These are phyloP conservation scores for Jasminum sambac DNA, from an alignment of 257 asterid species.

Conservation along the genomic window DNA sequence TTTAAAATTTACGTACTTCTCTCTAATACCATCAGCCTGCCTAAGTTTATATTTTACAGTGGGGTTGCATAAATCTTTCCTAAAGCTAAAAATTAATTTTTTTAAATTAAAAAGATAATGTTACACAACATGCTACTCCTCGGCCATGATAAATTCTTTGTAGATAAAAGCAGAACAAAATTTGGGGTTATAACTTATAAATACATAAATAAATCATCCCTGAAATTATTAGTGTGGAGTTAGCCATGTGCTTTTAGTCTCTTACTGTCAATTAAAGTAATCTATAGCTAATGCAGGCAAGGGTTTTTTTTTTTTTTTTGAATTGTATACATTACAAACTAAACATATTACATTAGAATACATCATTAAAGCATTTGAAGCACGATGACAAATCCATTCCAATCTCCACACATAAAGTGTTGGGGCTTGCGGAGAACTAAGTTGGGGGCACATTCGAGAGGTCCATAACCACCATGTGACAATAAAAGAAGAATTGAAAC, in stretches of 20 bases:
- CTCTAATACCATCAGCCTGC: not conserved
- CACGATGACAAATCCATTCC: no score
- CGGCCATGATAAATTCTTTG: not conserved
- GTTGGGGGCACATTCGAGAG: no score
- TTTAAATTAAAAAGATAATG: not conserved
- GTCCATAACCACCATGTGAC: no score
- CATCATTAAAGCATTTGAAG: no score
- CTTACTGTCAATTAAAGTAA: slow-evolving; percentile 16
- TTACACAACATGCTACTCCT: not conserved
- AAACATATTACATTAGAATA: no score
- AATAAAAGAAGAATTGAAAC: no score
- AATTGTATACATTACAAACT: no score
- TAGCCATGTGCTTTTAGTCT: slow-evolving; percentile 31
- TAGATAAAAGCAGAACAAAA: not conserved
- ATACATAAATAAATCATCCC: not conserved
- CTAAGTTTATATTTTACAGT: not conserved
- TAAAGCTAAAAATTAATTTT: not conserved
- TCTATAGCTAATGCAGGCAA: not conserved
- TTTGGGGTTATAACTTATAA: slow-evolving; percentile 14
- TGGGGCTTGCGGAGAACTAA: no score
- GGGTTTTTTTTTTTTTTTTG: no score
- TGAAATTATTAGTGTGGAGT: slow-evolving; percentile 15
- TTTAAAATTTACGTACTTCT: slow-evolving; percentile 12
- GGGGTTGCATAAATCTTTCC: not conserved
- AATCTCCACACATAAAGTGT: no score